These are phyloP conservation scores for Nitzschia sp. DNA, from an alignment of 108 stramenopile genomes.

Conservation along the genomic window DNA sequence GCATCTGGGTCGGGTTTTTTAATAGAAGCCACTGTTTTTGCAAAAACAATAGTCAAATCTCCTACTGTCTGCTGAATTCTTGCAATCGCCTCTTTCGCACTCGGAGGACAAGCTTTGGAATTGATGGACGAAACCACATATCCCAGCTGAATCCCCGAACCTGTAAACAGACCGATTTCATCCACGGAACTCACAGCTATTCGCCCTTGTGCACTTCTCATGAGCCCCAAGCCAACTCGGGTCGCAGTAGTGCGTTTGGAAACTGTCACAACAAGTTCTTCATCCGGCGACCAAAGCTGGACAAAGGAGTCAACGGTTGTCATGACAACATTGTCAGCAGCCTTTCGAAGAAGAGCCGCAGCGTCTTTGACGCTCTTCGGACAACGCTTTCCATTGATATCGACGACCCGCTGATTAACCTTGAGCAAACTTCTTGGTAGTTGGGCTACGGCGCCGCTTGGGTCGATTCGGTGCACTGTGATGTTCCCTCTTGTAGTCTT, in stretches of 20 bases:
- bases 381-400: neutral
- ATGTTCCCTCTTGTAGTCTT: neutral
- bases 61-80: neutral
- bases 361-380: neutral
- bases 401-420: neutral
- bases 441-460: neutral
- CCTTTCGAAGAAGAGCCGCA: neutral
- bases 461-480: neutral
- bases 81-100: neutral
- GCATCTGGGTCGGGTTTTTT: neutral
- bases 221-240: neutral
- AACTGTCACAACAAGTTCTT: neutral
- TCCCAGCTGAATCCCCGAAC: neutral
- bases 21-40: neutral
- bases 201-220: neutral
- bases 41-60: slow-evolving; percentile 5
- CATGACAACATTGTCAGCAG: neutral
- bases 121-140: slow-evolving; percentile 6
- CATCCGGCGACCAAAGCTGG: neutral
- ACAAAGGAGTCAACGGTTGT: neutral
- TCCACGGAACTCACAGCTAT: slow-evolving; percentile 9
- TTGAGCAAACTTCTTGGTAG: neutral
- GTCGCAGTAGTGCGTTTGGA: neutral
- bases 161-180: neutral
- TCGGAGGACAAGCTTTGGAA: neutral